Conservation (phyloP, 2,329 filamentous ascomycete genomes). For the Pyrenophora teres region DNA sequence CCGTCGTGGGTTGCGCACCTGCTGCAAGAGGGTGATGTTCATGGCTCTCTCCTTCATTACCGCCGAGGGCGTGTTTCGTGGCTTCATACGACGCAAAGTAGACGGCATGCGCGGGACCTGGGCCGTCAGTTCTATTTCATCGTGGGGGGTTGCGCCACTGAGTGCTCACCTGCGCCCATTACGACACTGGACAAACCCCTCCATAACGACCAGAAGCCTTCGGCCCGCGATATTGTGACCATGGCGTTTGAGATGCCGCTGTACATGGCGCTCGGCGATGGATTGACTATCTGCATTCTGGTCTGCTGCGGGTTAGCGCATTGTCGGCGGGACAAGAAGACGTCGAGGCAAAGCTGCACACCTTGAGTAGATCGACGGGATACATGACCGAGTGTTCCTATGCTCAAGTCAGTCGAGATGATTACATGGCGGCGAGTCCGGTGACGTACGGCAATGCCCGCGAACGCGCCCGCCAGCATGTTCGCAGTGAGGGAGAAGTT, state of each 20-base stretch:
- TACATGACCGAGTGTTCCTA: slow-evolving; percentile 99
- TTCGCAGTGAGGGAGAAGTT: slow-evolving; percentile 94
- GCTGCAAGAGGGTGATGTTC: slow-evolving; percentile 92
- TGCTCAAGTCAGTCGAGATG: slow-evolving; percentile 29
- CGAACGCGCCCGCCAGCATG: slow-evolving; percentile 95
- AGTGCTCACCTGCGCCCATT: slow-evolving; percentile 77
- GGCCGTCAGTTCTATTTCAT: slow-evolving; percentile 32
- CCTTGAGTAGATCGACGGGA: slow-evolving; percentile 96
- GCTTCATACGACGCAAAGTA: slow-evolving; percentile 99
- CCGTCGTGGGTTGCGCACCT: slow-evolving; percentile 58
- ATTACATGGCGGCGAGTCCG: slow-evolving; percentile 15
- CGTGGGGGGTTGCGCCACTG: neutral
- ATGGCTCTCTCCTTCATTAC: slow-evolving; percentile 82
- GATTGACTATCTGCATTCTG: slow-evolving; percentile 95
- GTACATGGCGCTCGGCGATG: slow-evolving; percentile 79
- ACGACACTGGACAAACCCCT: slow-evolving; percentile 95
- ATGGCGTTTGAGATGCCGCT: slow-evolving; percentile 90
- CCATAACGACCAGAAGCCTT: slow-evolving; percentile 92
- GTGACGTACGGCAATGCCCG: slow-evolving; percentile 82
- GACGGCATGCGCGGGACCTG: slow-evolving; percentile 93
- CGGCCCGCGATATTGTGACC: slow-evolving; percentile 85
- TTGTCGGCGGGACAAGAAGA: slow-evolving; percentile 1
- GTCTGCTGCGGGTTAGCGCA: slow-evolving; percentile 64
- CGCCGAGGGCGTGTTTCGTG: slow-evolving; percentile 94
- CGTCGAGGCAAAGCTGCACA: slow-evolving; percentile 50